Conservation (phyloP, 257 asterid species). For the Penstemon newberryi region DNA sequence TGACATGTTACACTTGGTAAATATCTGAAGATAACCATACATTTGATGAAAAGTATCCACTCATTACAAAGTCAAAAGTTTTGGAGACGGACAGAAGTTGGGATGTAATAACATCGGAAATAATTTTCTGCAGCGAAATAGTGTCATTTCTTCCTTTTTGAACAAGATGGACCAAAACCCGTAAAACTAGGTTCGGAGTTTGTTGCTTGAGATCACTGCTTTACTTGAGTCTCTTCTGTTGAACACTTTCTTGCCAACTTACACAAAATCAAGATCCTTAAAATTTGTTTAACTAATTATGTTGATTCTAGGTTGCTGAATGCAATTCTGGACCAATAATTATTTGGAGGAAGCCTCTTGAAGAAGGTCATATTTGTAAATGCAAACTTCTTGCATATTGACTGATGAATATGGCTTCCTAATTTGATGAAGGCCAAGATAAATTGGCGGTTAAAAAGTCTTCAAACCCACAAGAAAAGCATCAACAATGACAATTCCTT, state of each 20-base stretch:
- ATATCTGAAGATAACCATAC: slow-evolving; percentile 7
- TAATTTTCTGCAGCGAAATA: too few species aligned
- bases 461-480: slow-evolving; percentile 8
- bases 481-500: not conserved
- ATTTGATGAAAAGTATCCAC: not conserved
- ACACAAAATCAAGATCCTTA: not conserved
- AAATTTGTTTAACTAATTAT: not conserved
- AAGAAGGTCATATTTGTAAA: not conserved
- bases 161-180: too few species aligned
- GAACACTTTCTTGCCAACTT: too few species aligned
- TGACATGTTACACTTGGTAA: not conserved
- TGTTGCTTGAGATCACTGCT: too few species aligned
- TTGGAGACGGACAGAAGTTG: too few species aligned
- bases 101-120: too few species aligned
- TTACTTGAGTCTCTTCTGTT: too few species aligned
- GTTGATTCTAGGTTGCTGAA: not conserved
- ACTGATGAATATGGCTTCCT: slow-evolving; percentile 1
- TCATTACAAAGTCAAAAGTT: too few species aligned
- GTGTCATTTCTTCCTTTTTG: too few species aligned
- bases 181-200: too few species aligned
- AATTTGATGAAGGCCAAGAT: not conserved
- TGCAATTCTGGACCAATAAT: not conserved
- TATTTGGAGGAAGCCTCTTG: not conserved
- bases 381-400: not conserved
- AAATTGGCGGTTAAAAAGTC: not conserved